These are phyloP conservation scores for Apophysomyces variabilis DNA, from an alignment of 371 early-diverging fungal genomes.

Conservation along the genomic window DNA sequence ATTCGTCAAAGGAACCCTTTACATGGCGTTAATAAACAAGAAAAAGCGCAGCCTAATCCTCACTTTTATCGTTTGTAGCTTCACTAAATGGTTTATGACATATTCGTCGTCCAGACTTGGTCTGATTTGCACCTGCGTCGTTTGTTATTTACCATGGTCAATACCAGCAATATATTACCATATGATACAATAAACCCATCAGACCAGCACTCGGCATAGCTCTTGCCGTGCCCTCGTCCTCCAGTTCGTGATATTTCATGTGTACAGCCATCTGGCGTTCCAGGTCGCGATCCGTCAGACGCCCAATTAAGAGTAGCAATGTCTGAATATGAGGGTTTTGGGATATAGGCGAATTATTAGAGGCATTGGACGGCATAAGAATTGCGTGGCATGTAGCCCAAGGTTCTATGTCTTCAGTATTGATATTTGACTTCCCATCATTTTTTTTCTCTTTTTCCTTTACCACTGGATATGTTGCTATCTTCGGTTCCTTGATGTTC, in stretches of 20 bases:
- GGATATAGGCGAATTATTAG: constrained; percentile 16
- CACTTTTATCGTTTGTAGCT: constrained; percentile 54
- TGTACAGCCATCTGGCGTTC: constrained; percentile 51
- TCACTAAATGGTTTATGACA: constrained; percentile 44
- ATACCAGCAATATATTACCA: constrained; percentile 27
- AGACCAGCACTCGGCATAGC: constrained; percentile 58
- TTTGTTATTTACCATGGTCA: background rate
- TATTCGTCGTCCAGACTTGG: constrained; percentile 44
- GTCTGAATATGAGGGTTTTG: constrained; percentile 44
- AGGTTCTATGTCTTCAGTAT: constrained; percentile 16
- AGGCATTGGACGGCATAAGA: constrained; percentile 5
- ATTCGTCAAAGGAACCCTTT: constrained; percentile 55
- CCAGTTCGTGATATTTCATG: constrained; percentile 57
- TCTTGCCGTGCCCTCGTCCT: constrained; percentile 59
- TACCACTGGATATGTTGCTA: constrained; percentile 11
- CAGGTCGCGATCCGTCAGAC: constrained; percentile 45
- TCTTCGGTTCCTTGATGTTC: constrained; percentile 17
- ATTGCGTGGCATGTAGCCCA: constrained; percentile 36
- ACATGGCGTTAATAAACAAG: background rate
- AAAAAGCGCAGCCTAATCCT: background rate
- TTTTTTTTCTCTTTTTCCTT: background rate
- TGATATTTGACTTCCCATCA: background rate
- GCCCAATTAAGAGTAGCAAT: constrained; percentile 34
- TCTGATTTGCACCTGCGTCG: constrained; percentile 42
- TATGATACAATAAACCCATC: constrained; percentile 52